Base-by-base conservation (phyloP, 2,329 filamentous ascomycete genomes). In the Blumeriella jaapii region DNA sequence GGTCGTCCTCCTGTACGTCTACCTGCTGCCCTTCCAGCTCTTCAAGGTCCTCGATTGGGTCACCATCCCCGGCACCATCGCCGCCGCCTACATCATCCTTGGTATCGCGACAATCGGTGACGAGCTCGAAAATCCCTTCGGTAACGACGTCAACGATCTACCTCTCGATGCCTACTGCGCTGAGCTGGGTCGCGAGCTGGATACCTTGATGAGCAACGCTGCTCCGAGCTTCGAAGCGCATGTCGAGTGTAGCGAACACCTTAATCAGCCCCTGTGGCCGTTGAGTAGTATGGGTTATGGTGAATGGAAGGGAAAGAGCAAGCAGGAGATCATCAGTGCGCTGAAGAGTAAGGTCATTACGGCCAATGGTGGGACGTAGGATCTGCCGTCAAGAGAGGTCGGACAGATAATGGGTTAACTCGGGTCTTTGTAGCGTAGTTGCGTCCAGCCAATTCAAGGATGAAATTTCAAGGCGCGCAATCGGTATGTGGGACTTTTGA, bases 51-150 rank as follows among this genome's bases (percentile, higher is more conserved):
- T 93, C 1, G 49, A 59, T 6, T 91, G 78, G 77, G 68, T 86
- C 45, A 79, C 83, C 9, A 87, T 91, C 45, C 83, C 83, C 0
- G 83, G 76, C 22, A 79, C 77, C 29, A 62, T 87, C 11, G 68
- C 65, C 3, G 78, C 78, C 2, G 76, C 80, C 3, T 91, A 89
- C 59, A 89, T 91, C 48, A 89, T 91, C 55, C 71, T 91, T 40
- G 82, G 81, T 15, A 73, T 91, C 30, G 69, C 73, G 3, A 66
- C 71, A 43, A 89, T 89, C 49, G 83, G 83, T 22, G 74, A 74
- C 44, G 82, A 91, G 58, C 81, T 91, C 45, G 83, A 91, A 57
- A 85, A 91, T 52, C 83, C 83, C 5, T 91, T 91, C 56, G 83
- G 83, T 39, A 67, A 76, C 45, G 83, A 91, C 44, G 82, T 87